Evolutionary conservation across 176 grass and related monocot species (phyloP).

Genomic region (Puccinellia tenuiflora): DNA sequence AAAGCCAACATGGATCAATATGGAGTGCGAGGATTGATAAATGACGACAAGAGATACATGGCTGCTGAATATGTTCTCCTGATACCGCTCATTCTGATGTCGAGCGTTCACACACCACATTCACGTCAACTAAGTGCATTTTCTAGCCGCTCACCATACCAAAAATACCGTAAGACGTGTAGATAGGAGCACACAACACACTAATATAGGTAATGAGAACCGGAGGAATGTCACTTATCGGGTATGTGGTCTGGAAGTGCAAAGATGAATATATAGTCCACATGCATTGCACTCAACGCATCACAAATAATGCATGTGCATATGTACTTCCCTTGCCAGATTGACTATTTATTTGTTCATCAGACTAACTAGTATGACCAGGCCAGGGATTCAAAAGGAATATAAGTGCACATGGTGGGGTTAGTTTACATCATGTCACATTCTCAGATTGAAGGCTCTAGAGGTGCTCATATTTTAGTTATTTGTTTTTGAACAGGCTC

Average conservation of each 20-base stretch:
- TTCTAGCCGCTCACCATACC: neutral
- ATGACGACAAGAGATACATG: fast-evolving
- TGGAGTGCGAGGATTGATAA: no score
- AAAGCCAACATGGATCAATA: no score
- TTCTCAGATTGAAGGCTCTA: no score
- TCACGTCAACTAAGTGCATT: neutral
- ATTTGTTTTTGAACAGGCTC: no score
- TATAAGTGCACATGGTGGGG: no score
- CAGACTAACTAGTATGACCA: no score
- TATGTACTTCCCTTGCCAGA: neutral
- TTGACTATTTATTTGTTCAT: no score
- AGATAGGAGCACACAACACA: neutral
- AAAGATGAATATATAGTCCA: neutral
- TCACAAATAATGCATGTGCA: neutral
- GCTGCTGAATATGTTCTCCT: neutral
- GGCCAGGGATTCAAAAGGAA: no score
- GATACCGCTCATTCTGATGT: neutral
- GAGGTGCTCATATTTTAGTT: no score
- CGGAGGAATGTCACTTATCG: neutral
- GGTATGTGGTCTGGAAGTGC: neutral
- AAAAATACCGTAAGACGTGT: neutral
- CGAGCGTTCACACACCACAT: neutral
- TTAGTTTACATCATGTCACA: no score
- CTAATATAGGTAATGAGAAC: neutral
- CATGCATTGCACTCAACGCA: neutral